Percentiles rank a stretch among this genome's conserved stretches.
phyloP scores from a whole-genome alignment of 306 rosid species.

The Corylus americana region DNA sequence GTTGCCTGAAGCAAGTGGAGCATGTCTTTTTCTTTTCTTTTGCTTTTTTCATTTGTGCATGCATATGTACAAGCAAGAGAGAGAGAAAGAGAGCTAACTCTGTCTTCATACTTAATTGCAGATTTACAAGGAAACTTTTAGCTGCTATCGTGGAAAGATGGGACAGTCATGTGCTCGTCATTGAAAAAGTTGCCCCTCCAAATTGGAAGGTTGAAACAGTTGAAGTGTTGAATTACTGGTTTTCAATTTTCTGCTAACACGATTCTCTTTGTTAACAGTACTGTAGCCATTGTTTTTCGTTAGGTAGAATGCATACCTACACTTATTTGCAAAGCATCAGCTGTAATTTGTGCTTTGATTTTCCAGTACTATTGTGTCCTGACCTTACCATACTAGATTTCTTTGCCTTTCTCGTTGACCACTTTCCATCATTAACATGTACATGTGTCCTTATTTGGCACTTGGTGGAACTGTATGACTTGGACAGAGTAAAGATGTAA shows the following conservation, averaged over 20 bases:
- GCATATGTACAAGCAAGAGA: constrained; percentile 4
- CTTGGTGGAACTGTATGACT: not conserved
- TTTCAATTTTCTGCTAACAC: constrained; percentile 4
- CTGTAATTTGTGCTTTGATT: not conserved
- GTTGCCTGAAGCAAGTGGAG: constrained; percentile 19
- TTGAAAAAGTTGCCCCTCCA: constrained; percentile 72
- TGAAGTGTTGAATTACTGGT: constrained; percentile 10
- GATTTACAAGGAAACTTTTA: constrained; percentile 80
- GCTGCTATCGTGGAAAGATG: constrained; percentile 81
- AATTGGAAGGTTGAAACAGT: constrained; percentile 75
- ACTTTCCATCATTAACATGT: constrained; percentile 9
- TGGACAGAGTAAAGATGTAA: not conserved
- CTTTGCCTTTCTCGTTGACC: not conserved
- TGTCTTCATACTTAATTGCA: constrained; percentile 36
- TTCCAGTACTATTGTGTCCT: not conserved
- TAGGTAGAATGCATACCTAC: not conserved
- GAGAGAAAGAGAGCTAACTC: constrained; percentile 4
- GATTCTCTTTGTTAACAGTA: constrained; percentile 10
- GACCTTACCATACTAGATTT: not conserved
- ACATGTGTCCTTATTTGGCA: not conserved
- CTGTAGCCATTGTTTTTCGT: not conserved
- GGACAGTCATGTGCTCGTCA: constrained; percentile 67
- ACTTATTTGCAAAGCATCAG: constrained; percentile 5
- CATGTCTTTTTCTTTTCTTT: constrained; percentile 5
- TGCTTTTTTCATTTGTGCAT: not conserved